phyloP scores from a whole-genome alignment of 768 basidiomycete genomes.

The Suillus variegatus region DNA sequence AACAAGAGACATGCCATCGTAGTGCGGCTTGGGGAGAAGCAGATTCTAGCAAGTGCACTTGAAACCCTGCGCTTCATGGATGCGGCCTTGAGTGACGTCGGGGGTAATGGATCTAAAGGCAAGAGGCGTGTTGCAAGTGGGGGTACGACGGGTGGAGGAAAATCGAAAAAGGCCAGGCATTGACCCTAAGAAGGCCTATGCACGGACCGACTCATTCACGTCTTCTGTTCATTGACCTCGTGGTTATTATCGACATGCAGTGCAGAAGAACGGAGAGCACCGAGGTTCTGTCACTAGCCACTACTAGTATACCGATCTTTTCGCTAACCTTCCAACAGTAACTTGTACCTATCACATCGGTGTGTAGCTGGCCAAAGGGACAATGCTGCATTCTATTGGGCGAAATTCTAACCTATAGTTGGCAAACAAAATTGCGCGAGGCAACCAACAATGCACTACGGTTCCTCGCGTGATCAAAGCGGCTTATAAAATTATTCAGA shows the following conservation, averaged over 20 bases:
- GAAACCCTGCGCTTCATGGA: slow-evolving; percentile 13
- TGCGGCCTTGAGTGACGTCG: slow-evolving; percentile 9
- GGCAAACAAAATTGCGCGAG: neutral
- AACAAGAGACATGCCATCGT: slow-evolving; percentile 64
- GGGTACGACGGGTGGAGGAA: neutral
- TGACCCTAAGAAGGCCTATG: neutral
- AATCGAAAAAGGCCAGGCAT: neutral
- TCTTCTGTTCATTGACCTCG: no score
- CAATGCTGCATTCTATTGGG: neutral
- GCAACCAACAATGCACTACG: neutral
- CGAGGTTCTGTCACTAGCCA: neutral
- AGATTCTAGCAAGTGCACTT: slow-evolving; percentile 47
- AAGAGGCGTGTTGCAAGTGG: slow-evolving; percentile 4
- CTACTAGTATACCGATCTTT: neutral
- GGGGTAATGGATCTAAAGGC: neutral
- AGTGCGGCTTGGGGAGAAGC: slow-evolving; percentile 81
- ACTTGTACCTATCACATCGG: neutral
- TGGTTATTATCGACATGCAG: neutral
- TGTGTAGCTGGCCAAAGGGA: neutral
- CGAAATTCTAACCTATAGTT: slow-evolving; percentile 3
- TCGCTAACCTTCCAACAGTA: neutral
- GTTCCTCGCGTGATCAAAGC: neutral
- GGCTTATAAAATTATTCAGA: neutral
- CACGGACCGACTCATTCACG: neutral
- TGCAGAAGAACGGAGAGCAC: neutral